These are phyloP conservation scores for Vigna unguiculata DNA, from an alignment of 306 rosid genomes.

Conservation along the genomic window DNA sequence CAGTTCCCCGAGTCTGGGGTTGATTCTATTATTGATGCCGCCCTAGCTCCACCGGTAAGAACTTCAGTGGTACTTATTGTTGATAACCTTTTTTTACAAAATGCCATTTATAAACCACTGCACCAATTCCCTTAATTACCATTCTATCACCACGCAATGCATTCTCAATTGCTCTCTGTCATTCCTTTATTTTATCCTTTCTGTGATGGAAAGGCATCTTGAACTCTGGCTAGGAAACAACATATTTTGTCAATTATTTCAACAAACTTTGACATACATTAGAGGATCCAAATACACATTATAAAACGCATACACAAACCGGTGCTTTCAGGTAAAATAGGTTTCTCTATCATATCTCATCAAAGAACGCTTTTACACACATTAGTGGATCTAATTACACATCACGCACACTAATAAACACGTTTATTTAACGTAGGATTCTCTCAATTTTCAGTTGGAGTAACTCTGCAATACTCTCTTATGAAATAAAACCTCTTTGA, in stretches of 20 bases:
- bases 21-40: conserved; percentile 74
- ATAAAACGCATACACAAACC: neutral
- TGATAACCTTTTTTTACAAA: conserved; percentile 24
- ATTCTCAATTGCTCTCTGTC: conserved; percentile 13
- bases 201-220: conserved; percentile 32
- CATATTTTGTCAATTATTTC: conserved; percentile 18
- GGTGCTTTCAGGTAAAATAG: neutral
- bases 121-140: neutral
- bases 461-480: conserved; percentile 26
- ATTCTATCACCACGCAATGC: conserved; percentile 23
- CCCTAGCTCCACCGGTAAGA: conserved; percentile 81
- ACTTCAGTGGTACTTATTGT: conserved; percentile 19
- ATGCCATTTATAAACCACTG: conserved; percentile 18
- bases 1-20: conserved; percentile 69
- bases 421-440: neutral
- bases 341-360: neutral
- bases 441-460: conserved; percentile 4
- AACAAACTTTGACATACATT: neutral
- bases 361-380: neutral
- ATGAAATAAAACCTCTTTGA: neutral
- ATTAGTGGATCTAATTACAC: neutral
- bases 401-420: neutral
- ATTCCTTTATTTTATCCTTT: conserved; percentile 26
- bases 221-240: conserved; percentile 30
- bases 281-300: neutral